Evolutionary conservation across 192 early-diverging fungal species (phyloP).

Genomic region (Glomus cerebriforme): DNA sequence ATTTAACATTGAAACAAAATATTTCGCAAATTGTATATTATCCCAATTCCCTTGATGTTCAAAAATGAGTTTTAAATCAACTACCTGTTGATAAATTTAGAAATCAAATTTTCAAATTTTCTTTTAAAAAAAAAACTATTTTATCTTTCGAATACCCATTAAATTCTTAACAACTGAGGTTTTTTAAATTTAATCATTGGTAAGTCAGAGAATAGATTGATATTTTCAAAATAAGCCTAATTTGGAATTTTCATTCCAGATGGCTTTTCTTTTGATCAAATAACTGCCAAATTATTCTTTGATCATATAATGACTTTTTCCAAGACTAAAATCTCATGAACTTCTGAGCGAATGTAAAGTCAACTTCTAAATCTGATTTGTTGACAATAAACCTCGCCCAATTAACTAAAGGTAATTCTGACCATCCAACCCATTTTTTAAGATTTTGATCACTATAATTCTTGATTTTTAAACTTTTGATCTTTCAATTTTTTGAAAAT

Average conservation of each 20-base stretch:
- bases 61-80: not conserved
- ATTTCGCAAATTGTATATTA: conserved; percentile 79
- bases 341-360: conserved; percentile 68
- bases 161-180: conserved; percentile 57
- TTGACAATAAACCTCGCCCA: conserved; percentile 7
- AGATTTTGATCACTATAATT: not conserved
- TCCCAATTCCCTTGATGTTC: conserved; percentile 70
- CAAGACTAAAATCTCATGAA: conserved; percentile 53
- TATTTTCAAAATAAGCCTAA: conserved; percentile 77
- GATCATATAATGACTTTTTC: conserved; percentile 35
- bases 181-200: conserved; percentile 65
- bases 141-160: conserved; percentile 71
- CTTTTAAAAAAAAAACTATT: not conserved
- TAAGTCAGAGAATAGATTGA: conserved; percentile 81
- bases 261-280: conserved; percentile 53
- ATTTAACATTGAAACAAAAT: conserved; percentile 67
- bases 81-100: too few relatives aligned
- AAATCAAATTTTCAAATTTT: too few relatives aligned
- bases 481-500: not conserved
- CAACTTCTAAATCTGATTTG: conserved; percentile 30
- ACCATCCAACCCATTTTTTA: conserved; percentile 15
- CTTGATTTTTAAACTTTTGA: too few relatives aligned
- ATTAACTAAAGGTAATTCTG: not conserved
- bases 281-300: conserved; percentile 35
- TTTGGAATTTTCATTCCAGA: conserved; percentile 64